Evolutionary conservation across 2,329 filamentous ascomycete genomes (phyloP), one percentile per base, ranked within the genome.

Genomic region (Ascochyta koolunga): DNA sequence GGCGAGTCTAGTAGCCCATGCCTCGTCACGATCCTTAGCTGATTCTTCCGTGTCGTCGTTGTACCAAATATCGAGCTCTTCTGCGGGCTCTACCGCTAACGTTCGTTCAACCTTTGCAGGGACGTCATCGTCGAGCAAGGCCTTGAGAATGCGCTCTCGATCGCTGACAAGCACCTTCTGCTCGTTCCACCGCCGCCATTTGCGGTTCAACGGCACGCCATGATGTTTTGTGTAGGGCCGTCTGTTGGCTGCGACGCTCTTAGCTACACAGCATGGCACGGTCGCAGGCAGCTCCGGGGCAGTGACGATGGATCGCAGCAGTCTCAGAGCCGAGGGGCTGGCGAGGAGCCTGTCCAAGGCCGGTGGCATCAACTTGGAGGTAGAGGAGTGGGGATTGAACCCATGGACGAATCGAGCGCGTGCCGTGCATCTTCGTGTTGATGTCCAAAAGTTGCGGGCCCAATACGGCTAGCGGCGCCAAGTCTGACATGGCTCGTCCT

Each of bases 291-390:
- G 57, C 29, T 66, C 64, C 24, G 64, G 50, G 40, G 57, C 56
- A 56, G 61, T 59, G 63, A 70, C 62, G 56, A 76, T 58, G 44
- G 61, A 59, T 49, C 74, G 72, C 22, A 77, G 68, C 38, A 75
- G 65, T 71, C 70, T 66, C 59, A 77, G 65, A 56, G 76, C 75
- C 62, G 76, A 74, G 60, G 77, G 75, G 71, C 73, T 73, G 64
- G 72, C 76, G 69, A 79, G 74, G 69, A 79, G 77, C 71, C 72
- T 72, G 61, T 77, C 70, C 67, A 80, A 68, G 58, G 73, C 72
- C 67, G 70, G 68, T 71, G 74, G 76, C 78, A 80, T 80, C 62
- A 74, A 73, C 65, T 54, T 50, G 18, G 45, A 45, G 51, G 51
- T 49, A 27, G 19, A 54, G 44, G 51, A 50, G 29, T 33, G 51